Conservation (phyloP, 257 asterid genomes). For the Capsicum rhomboideum region DNA sequence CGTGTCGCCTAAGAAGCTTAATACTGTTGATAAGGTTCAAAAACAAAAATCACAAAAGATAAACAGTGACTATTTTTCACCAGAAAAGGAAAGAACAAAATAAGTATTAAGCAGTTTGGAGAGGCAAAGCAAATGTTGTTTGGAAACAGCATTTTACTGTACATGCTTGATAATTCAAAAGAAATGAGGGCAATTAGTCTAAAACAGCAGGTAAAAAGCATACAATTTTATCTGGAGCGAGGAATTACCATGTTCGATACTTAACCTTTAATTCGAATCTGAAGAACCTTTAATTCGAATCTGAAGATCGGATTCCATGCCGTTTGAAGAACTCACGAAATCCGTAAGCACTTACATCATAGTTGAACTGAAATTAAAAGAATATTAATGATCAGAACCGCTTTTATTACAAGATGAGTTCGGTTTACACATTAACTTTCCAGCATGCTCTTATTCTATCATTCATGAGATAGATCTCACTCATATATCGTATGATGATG, state of each 20-base stretch:
- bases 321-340: constrained; percentile 89
- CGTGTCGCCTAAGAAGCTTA: neutral
- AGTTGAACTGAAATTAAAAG: constrained; percentile 52
- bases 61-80: neutral
- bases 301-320: constrained; percentile 43
- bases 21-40: neutral
- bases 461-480: neutral
- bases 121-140: neutral
- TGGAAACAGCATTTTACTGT: neutral
- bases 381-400: neutral
- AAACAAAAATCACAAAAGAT: neutral
- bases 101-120: neutral
- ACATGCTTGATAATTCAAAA: neutral
- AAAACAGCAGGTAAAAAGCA: neutral
- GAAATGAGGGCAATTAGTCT: neutral
- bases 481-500: neutral
- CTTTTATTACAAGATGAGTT: neutral
- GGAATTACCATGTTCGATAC: neutral
- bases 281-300: constrained; percentile 19
- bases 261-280: neutral
- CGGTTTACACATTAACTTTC: neutral
- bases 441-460: neutral
- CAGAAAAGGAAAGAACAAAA: neutral
- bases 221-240: neutral
- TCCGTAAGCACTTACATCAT: constrained; percentile 64